A percentile compares a stretch with the other conserved stretches of the same genome.
Conservation (phyloP, 345 rosid genomes). For the Salix purpurea region DNA sequence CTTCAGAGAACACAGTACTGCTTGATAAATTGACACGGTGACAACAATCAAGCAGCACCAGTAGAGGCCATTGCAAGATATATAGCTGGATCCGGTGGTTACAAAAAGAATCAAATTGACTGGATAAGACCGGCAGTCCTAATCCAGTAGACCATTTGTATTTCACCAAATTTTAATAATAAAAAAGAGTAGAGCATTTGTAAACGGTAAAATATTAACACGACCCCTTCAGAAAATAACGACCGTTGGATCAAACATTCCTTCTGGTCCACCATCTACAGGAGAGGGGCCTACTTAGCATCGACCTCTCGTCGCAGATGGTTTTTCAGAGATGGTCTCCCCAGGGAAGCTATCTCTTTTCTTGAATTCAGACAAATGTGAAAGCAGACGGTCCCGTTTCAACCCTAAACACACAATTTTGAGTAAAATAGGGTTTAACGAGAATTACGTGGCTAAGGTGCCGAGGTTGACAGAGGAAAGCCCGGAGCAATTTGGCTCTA, state of each 20-base stretch:
- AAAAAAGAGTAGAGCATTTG: no score
- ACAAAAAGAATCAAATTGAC: conserved; percentile 6
- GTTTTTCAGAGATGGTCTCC: neutral
- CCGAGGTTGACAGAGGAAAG: conserved; percentile 29
- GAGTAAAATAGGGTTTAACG: neutral
- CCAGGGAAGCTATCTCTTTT: neutral
- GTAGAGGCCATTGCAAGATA: neutral
- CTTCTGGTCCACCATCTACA: neutral
- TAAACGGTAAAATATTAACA: neutral
- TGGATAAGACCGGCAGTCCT: conserved; percentile 3
- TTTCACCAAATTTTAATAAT: no score
- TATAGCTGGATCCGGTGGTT: conserved; percentile 5
- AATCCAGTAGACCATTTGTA: neutral
- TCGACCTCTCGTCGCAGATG: neutral
- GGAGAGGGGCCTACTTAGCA: conserved; percentile 2
- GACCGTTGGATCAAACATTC: conserved; percentile 9
- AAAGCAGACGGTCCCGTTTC: conserved; percentile 6
- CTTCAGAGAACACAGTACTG: neutral
- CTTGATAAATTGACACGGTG: neutral
- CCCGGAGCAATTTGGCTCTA: conserved; percentile 7
- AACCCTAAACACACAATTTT: neutral
- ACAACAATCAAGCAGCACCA: neutral
- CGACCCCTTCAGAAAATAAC: neutral
- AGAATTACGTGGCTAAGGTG: conserved; percentile 1
- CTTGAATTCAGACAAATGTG: conserved; percentile 5